These are phyloP conservation scores for Akanthomyces lecanii DNA, from an alignment of 2,329 filamentous ascomycete species.

Conservation along the genomic window DNA sequence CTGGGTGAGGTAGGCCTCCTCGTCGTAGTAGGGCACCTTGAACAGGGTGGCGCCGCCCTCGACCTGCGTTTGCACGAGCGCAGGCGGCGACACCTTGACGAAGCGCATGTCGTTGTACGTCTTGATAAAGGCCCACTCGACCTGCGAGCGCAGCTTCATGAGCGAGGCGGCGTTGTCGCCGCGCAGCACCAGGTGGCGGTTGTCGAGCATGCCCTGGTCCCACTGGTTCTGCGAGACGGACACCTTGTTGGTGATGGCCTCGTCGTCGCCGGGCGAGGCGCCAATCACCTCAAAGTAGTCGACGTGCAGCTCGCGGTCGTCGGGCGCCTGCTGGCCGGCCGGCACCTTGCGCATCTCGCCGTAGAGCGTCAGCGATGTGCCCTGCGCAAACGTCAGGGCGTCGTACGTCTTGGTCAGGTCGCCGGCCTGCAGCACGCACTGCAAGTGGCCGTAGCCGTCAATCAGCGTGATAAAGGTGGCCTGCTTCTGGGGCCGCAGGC, in stretches of 20 bases:
- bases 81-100: slow-evolving; percentile 81
- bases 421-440: slow-evolving; percentile 73
- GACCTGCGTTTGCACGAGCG: slow-evolving; percentile 91
- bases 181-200: slow-evolving; percentile 79
- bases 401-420: slow-evolving; percentile 89
- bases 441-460: slow-evolving; percentile 74
- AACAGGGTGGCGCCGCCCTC: slow-evolving; percentile 92
- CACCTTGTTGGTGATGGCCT: slow-evolving; percentile 81
- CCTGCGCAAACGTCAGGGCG: slow-evolving; percentile 76
- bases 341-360: slow-evolving; percentile 83
- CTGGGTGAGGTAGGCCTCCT: slow-evolving; percentile 90
- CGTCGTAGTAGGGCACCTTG: slow-evolving; percentile 82
- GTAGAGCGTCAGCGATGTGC: slow-evolving; percentile 79
- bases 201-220: slow-evolving; percentile 62
- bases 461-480: slow-evolving; percentile 81
- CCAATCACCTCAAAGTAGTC: slow-evolving; percentile 83
- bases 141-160: slow-evolving; percentile 78
- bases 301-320: slow-evolving; percentile 82
- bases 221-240: slow-evolving; percentile 43
- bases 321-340: slow-evolving; percentile 70
- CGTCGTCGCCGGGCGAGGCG: slow-evolving; percentile 77
- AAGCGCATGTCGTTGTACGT: slow-evolving; percentile 73
- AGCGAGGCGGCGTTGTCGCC: slow-evolving; percentile 80
- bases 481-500: slow-evolving; percentile 75
- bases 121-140: slow-evolving; percentile 75